Conservation (phyloP, 2,329 filamentous ascomycete genomes). For the Cordyceps militaris region DNA sequence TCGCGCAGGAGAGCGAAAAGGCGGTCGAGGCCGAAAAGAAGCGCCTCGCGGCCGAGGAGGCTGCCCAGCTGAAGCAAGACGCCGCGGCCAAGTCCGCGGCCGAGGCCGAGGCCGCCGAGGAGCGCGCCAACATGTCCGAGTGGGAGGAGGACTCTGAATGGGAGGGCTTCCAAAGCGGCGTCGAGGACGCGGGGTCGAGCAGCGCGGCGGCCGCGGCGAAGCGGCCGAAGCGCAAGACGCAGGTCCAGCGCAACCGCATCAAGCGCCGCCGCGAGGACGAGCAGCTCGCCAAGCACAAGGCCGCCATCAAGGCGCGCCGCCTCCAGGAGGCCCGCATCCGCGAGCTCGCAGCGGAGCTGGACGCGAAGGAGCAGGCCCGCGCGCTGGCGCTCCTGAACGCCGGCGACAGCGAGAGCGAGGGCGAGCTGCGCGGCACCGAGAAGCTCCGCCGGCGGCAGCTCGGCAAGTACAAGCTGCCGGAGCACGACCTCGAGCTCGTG, state of each 20-base stretch:
- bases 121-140: slow-evolving; percentile 55
- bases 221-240: slow-evolving; percentile 77
- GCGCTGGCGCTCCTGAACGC: slow-evolving; percentile 31
- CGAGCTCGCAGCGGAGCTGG: slow-evolving; percentile 52
- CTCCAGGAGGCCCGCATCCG: slow-evolving; percentile 64
- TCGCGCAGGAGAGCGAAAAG: slow-evolving; percentile 68
- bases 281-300: slow-evolving; percentile 65
- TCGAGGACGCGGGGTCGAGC: slow-evolving; percentile 59
- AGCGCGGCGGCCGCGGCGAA: slow-evolving; percentile 56
- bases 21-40: slow-evolving; percentile 73
- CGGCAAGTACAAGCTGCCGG: slow-evolving; percentile 65
- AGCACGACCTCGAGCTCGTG: slow-evolving; percentile 74
- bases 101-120: slow-evolving; percentile 66
- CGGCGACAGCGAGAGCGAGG: slow-evolving; percentile 43
- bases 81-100: slow-evolving; percentile 63
- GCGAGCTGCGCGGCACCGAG: slow-evolving; percentile 42
- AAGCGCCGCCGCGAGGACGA: slow-evolving; percentile 87
- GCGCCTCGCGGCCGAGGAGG: slow-evolving; percentile 59
- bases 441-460: slow-evolving; percentile 65
- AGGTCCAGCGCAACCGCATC: slow-evolving; percentile 76
- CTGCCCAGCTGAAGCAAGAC: slow-evolving; percentile 60
- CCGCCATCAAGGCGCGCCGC: slow-evolving; percentile 64
- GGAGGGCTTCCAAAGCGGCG: slow-evolving; percentile 82
- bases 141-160: slow-evolving; percentile 88
- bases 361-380: slow-evolving; percentile 46